Percentiles rank a stretch among this genome's conserved stretches.
Evolutionary conservation across 2,329 filamentous ascomycete species (phyloP).

Genomic region (Pseudogymnoascus sp.): DNA sequence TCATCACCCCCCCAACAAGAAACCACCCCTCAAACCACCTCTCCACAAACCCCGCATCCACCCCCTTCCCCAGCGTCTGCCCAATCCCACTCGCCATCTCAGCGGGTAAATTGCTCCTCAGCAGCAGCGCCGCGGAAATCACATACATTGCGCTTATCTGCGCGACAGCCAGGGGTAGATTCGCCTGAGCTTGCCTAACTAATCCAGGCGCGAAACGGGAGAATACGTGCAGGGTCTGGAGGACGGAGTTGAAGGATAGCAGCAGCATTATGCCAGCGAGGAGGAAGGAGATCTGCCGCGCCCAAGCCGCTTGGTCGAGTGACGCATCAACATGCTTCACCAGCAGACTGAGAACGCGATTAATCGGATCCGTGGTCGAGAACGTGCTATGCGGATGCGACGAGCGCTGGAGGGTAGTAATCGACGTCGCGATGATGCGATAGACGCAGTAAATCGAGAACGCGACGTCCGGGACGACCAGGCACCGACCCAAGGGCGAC

Average conservation of each 20-base stretch:
- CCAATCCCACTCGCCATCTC: constrained; percentile 72
- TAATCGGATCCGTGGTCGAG: constrained; percentile 72
- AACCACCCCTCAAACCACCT: constrained; percentile 89
- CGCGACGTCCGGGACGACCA: constrained; percentile 53
- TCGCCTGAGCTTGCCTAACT: constrained; percentile 63
- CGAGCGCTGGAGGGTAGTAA: constrained; percentile 58
- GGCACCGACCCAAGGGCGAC: constrained; percentile 57
- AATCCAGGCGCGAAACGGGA: constrained; percentile 66
- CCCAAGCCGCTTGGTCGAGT: constrained; percentile 75
- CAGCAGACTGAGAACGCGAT: constrained; percentile 69
- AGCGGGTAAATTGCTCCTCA: constrained; percentile 68
- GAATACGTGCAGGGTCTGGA: constrained; percentile 81
- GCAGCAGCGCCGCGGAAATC: constrained; percentile 67
- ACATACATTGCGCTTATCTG: constrained; percentile 82
- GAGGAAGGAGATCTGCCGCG: constrained; percentile 75
- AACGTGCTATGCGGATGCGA: constrained; percentile 41
- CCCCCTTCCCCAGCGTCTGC: constrained; percentile 67
- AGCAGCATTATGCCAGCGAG: constrained; percentile 76
- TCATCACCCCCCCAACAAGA: constrained; percentile 57
- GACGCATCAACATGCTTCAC: constrained; percentile 78
- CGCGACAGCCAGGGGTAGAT: constrained; percentile 69
- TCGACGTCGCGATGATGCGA: constrained; percentile 63
- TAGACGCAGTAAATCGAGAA: constrained; percentile 83
- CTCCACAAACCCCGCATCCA: constrained; percentile 63
- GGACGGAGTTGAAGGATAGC: constrained; percentile 70